Evolutionary conservation across 163 green algal species (phyloP).

Genomic region (Chlorella variabilis): DNA sequence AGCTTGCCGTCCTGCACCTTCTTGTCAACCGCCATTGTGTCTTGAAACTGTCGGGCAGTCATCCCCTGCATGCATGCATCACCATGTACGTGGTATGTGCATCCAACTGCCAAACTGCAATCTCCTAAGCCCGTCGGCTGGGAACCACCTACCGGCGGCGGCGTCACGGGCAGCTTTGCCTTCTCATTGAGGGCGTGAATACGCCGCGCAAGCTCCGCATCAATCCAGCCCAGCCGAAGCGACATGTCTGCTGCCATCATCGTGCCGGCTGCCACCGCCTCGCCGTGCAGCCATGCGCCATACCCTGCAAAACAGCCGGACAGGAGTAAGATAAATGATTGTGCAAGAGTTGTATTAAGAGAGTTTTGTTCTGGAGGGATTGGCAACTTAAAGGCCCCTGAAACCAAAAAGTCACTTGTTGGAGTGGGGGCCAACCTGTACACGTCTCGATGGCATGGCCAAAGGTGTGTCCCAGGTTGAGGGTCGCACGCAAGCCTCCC

Average conservation of each 20-base stretch:
- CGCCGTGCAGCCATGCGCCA: slow-evolving; percentile 95
- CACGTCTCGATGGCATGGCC: slow-evolving; percentile 94
- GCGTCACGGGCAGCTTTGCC: slow-evolving; percentile 75
- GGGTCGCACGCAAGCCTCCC: slow-evolving; percentile 91
- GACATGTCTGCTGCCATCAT: slow-evolving; percentile 97
- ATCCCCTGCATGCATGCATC: slow-evolving; percentile 62
- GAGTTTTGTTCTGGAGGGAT: no score
- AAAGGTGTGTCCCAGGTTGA: slow-evolving; percentile 99
- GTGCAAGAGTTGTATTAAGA: no score
- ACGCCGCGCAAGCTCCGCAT: slow-evolving; percentile 69
- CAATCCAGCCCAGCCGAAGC: slow-evolving; percentile 74
- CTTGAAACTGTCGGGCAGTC: slow-evolving; percentile 85
- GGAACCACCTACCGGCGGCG: slow-evolving; percentile 58
- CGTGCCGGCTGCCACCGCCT: slow-evolving; percentile 93
- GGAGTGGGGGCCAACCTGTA: slow-evolving; percentile 49
- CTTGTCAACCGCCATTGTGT: slow-evolving; percentile 99
- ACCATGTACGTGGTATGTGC: neutral
- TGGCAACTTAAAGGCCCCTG: no score
- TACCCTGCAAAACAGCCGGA: slow-evolving; percentile 25
- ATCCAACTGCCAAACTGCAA: neutral
- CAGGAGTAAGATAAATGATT: neutral
- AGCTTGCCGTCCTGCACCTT: slow-evolving; percentile 94
- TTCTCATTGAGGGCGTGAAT: slow-evolving; percentile 74
- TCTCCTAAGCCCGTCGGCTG: no score
- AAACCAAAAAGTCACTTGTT: no score